Evolutionary conservation across 164 flowering plant genomes (phyloP).

Genomic region (Chimonanthus praecox): DNA sequence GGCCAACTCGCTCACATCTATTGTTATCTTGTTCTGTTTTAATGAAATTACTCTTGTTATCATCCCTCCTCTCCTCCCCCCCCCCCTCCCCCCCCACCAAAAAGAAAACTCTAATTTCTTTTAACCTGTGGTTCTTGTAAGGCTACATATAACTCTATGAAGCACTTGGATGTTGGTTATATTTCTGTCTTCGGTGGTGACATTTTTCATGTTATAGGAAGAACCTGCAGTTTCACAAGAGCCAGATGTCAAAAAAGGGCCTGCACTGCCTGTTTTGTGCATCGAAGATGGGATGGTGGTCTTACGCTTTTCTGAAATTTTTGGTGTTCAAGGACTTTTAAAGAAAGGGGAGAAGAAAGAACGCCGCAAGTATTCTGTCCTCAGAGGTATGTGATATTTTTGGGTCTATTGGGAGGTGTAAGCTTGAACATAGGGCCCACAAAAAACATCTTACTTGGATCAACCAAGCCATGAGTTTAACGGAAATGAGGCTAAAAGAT

Average conservation of each 20-base stretch:
- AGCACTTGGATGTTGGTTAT: neutral
- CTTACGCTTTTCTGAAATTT: constrained; percentile 88
- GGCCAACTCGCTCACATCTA: neutral
- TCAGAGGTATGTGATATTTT: constrained; percentile 44
- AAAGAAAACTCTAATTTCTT: too few relatives aligned
- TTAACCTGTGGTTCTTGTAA: too few relatives aligned
- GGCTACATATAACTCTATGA: neutral
- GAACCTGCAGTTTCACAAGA: constrained; percentile 30
- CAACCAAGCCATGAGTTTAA: too few relatives aligned
- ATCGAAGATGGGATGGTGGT: constrained; percentile 76
- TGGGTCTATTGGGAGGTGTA: neutral
- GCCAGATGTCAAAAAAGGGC: constrained; percentile 23
- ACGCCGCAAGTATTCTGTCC: constrained; percentile 33
- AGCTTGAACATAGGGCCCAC: too few relatives aligned
- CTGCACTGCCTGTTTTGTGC: constrained; percentile 71
- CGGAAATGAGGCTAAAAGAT: too few relatives aligned
- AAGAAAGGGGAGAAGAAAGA: constrained; percentile 52
- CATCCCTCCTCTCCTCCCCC: too few relatives aligned
- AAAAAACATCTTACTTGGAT: too few relatives aligned
- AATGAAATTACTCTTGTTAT: too few relatives aligned
- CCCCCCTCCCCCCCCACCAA: too few relatives aligned
- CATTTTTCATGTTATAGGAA: constrained; percentile 28
- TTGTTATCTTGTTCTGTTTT: neutral
- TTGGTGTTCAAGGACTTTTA: constrained; percentile 61
- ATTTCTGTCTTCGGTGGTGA: neutral